Evolutionary conservation across 2,329 filamentous ascomycete genomes (phyloP).

Genomic region (Paraphaeosphaeria minitans): DNA sequence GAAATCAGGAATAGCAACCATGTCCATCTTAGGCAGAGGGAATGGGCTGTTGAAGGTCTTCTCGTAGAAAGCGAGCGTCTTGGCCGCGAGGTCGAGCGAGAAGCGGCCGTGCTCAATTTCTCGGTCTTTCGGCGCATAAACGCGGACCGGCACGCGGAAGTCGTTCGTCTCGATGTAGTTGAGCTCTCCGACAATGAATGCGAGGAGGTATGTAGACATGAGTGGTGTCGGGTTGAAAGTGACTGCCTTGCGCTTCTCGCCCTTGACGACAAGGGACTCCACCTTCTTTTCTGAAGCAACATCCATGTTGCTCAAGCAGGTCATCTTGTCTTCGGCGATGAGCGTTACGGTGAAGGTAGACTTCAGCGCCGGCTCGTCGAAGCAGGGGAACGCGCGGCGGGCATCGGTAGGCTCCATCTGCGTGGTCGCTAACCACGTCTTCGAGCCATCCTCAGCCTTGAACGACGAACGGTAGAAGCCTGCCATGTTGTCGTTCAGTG

Average conservation of each 20-base stretch:
- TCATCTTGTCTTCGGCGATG: constrained; percentile 86
- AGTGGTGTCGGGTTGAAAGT: constrained; percentile 89
- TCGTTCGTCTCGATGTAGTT: constrained; percentile 91
- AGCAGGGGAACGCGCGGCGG: constrained; percentile 90
- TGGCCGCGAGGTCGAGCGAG: constrained; percentile 85
- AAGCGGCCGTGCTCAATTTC: constrained; percentile 91
- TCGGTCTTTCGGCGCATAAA: constrained; percentile 90
- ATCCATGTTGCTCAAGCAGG: constrained; percentile 97
- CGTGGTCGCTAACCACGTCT: constrained; percentile 83
- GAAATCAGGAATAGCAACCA: constrained; percentile 95
- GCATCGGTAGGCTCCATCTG: constrained; percentile 98
- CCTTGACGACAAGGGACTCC: constrained; percentile 62
- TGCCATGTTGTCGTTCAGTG: constrained; percentile 92
- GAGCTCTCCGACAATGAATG: constrained; percentile 92
- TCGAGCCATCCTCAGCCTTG: constrained; percentile 78
- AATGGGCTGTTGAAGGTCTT: constrained; percentile 89
- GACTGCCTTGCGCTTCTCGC: constrained; percentile 77
- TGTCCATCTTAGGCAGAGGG: constrained; percentile 92
- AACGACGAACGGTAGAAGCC: constrained; percentile 97
- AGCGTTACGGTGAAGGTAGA: constrained; percentile 90
- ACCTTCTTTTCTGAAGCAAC: constrained; percentile 79
- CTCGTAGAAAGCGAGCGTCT: constrained; percentile 92
- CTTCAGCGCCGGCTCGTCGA: constrained; percentile 94
- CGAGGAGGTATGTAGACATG: constrained; percentile 96
- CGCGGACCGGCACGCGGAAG: constrained; percentile 89